Conservation (phyloP, 495 filamentous ascomycete species). For the Penicillium flavigenum region DNA sequence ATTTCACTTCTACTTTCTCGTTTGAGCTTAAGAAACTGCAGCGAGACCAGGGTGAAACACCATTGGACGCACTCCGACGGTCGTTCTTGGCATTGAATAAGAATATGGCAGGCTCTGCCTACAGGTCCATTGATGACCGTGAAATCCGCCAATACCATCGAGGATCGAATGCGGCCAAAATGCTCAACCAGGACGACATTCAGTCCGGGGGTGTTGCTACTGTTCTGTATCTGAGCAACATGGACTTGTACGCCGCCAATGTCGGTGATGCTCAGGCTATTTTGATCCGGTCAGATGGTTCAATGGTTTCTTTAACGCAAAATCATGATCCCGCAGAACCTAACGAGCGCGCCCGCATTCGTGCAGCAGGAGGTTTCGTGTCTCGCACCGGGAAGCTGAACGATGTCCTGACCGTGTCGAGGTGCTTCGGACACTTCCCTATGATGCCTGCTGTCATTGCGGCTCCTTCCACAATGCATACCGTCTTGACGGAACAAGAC, state of each 20-base stretch:
- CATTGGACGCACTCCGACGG: constrained; percentile 78
- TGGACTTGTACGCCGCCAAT: constrained; percentile 91
- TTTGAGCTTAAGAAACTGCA: constrained; percentile 70
- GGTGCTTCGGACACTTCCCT: constrained; percentile 91
- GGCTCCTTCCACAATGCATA: constrained; percentile 76
- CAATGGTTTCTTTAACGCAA: constrained; percentile 73
- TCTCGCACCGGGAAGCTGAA: constrained; percentile 92
- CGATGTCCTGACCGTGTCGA: constrained; percentile 83
- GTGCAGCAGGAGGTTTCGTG: constrained; percentile 92
- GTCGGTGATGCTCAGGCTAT: constrained; percentile 94
- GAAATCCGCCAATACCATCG: constrained; percentile 62
- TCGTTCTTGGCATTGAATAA: constrained; percentile 91
- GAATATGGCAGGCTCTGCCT: constrained; percentile 85
- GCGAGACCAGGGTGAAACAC: constrained; percentile 57
- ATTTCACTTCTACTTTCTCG: constrained; percentile 80
- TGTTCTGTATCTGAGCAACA: constrained; percentile 81
- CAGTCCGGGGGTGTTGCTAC: constrained; percentile 89
- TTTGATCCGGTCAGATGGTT: constrained; percentile 83
- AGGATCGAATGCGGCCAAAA: constrained; percentile 64
- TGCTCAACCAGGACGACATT: constrained; percentile 83
- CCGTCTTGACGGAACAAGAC: constrained; percentile 82
- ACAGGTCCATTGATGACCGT: constrained; percentile 72
- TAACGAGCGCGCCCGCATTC: constrained; percentile 80
- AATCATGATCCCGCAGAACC: constrained; percentile 91
- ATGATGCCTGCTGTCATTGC: constrained; percentile 92